Evolutionary conservation across 2,329 filamentous ascomycete species (phyloP), one percentile per base, ranked within the genome.

Genomic region (Phaeosphaeria sp.): DNA sequence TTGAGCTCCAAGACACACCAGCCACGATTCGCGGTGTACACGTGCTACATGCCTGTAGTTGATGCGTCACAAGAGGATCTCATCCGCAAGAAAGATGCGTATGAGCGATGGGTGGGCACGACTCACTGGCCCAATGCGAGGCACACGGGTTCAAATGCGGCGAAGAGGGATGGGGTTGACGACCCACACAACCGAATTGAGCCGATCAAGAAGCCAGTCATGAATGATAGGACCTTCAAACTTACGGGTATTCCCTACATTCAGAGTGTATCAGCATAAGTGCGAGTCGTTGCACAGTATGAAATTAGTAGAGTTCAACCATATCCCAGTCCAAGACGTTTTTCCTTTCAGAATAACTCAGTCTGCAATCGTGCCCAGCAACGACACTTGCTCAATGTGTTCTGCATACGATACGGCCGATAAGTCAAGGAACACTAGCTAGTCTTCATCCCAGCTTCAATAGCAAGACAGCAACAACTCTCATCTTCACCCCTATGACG

Each of bases 181-280:
- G 69, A 75, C 51, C 66, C 69, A 13, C 66, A 78, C 57, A 78
- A 79, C 36, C 70, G 78, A 17, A 66, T 72, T 13, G 66, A 72
- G 61, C 80, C 80, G 0, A 61, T 79, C 1, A 76, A 79, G 46
- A 78, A 80, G 57, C 75, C 78, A 0, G 55, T 70, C 21, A 60
- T 83, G 30, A 68, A 68, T 55, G 80, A 82, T 69, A 61, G 79
- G 22, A 78, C 76, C 1, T 81, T 78, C 63, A 81, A 77, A 63
- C 63, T 83, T 51, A 83, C 81, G 1, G 81, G 81, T 2, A 81
- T 83, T 58, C 80, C 81, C 11, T 84, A 83, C 56, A 79, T 77
- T 36, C 30, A 36, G 30, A 36, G 30, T 13, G 30, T 36, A 6
- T 36, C 30, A 36, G 30, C 11, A 36, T 36, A 36, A 13, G 30